phyloP scores from a whole-genome alignment of 805 yeast genomes.

The Clavispora phyllophila region DNA sequence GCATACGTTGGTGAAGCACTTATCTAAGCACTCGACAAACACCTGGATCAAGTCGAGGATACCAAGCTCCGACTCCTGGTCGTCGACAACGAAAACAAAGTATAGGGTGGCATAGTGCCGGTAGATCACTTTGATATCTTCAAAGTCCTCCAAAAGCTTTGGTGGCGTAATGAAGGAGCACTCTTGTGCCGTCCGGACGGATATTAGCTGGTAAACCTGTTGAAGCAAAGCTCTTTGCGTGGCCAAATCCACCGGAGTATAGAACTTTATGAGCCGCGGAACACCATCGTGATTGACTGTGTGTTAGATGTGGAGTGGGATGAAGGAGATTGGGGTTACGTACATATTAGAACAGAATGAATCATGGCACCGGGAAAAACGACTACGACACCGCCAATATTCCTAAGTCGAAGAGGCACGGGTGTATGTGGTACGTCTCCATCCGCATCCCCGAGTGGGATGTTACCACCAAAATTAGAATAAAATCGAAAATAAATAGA shows the following conservation, averaged over 20 bases:
- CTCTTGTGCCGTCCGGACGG: constrained; percentile 65
- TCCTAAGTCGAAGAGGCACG: background rate
- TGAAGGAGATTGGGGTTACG: constrained; percentile 22
- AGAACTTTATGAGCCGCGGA: constrained; percentile 86
- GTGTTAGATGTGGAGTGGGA: constrained; percentile 18
- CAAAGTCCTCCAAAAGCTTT: constrained; percentile 62
- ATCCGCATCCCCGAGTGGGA: too few relatives aligned
- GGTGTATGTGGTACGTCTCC: background rate
- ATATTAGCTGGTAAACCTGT: constrained; percentile 77
- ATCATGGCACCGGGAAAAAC: constrained; percentile 47
- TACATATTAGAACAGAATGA: constrained; percentile 79
- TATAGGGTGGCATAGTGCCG: constrained; percentile 94
- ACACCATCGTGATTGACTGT: constrained; percentile 83
- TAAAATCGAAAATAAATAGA: too few relatives aligned
- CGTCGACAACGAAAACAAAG: constrained; percentile 93
- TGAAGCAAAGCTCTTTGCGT: constrained; percentile 76
- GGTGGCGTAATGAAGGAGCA: constrained; percentile 92
- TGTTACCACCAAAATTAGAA: too few relatives aligned
- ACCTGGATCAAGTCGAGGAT: constrained; percentile 92
- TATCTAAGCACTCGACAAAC: constrained; percentile 90
- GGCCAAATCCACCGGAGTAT: constrained; percentile 81
- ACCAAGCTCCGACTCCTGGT: constrained; percentile 91
- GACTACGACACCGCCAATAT: background rate
- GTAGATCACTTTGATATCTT: constrained; percentile 83
- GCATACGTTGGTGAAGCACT: constrained; percentile 90